These are phyloP conservation scores for Aspergillus ochraceoroseus DNA, from an alignment of 2,329 filamentous ascomycete species.

Conservation along the genomic window DNA sequence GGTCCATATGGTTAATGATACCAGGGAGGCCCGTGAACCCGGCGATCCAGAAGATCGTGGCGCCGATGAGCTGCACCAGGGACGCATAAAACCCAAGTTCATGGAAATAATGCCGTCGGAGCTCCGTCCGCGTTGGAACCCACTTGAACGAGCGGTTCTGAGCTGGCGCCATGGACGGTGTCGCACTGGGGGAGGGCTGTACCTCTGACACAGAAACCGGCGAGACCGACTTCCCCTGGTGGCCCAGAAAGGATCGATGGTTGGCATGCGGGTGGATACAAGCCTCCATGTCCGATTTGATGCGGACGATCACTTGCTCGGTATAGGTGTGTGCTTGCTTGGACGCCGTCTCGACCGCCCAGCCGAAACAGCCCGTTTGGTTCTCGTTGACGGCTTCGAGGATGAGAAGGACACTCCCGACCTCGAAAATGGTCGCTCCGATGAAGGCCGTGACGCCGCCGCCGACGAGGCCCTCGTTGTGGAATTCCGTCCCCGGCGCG, in stretches of 20 bases:
- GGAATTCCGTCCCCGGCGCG: constrained; percentile 51
- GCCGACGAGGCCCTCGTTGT: constrained; percentile 49
- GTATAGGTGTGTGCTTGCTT: constrained; percentile 27
- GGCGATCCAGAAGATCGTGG: constrained; percentile 61
- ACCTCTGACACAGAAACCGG: too few species aligned
- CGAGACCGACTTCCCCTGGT: neutral
- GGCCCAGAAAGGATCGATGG: constrained; percentile 25
- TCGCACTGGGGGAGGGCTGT: neutral
- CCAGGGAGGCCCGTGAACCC: constrained; percentile 58
- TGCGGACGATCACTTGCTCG: constrained; percentile 9
- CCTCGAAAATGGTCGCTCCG: constrained; percentile 63
- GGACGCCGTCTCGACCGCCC: constrained; percentile 56
- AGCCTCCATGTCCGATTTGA: constrained; percentile 18
- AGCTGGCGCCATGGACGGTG: constrained; percentile 7
- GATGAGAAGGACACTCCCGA: constrained; percentile 59
- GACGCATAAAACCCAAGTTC: constrained; percentile 61
- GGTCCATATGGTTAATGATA: constrained; percentile 50
- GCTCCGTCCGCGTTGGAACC: constrained; percentile 55
- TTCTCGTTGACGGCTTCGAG: constrained; percentile 67
- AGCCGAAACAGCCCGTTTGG: constrained; percentile 61
- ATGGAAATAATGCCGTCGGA: constrained; percentile 56
- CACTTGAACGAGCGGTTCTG: constrained; percentile 49
- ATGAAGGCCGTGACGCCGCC: constrained; percentile 62
- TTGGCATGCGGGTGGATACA: constrained; percentile 45
- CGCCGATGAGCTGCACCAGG: constrained; percentile 52